Base-by-base conservation (phyloP, 352 stramenopile genomes). In the Pythium volutum region DNA sequence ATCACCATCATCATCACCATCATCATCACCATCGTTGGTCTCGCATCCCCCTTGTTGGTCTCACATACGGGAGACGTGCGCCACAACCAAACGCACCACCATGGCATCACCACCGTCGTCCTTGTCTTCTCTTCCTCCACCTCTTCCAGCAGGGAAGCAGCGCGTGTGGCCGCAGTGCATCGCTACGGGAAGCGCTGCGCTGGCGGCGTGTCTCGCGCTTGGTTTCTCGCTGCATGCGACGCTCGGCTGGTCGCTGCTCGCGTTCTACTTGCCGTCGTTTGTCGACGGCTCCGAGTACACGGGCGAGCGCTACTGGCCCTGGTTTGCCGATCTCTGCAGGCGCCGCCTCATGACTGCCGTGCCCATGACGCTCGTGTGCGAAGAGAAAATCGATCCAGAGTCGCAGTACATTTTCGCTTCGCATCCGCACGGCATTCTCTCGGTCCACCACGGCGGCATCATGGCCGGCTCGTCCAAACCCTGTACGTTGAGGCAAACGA, bases 341-440 rank as follows among this genome's bases (percentile, higher is more conserved):
- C 36, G 64, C 12, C 26, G 33, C 34, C 20, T 66, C 20, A 67
- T 88, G 55, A 48, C 67, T 2, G 56, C 66, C 18, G 75, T 89
- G 48, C 65, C 71, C 0, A 76, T 71, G 55, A 88, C 79, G 50
- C 63, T 94, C 41, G 81, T 92, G 63, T 89, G 84, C 64, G 81
- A 95, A 51, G 73, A 83, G 52, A 68, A 69, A 8, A 62, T 93
- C 42, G 73, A 88, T 29, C 72, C 78, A 6, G 56, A 42, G 22
- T 79, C 79, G 67, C 84, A 91, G 60, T 86, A 93, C 56, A 82
- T 95, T 27, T 89, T 91, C 48, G 88, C 71, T 54, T 89, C 78
- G 7, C 86, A 95, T 50, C 85, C 85, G 42, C 85, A 95, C 53
- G 85, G 85, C 18, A 55, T 92, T 9, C 43, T 89, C 38, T 95